A percentile compares a stretch with the other conserved stretches of the same genome.
Evolutionary conservation across 176 grass and related monocot species (phyloP).

Genomic region (Carex littledalei): DNA sequence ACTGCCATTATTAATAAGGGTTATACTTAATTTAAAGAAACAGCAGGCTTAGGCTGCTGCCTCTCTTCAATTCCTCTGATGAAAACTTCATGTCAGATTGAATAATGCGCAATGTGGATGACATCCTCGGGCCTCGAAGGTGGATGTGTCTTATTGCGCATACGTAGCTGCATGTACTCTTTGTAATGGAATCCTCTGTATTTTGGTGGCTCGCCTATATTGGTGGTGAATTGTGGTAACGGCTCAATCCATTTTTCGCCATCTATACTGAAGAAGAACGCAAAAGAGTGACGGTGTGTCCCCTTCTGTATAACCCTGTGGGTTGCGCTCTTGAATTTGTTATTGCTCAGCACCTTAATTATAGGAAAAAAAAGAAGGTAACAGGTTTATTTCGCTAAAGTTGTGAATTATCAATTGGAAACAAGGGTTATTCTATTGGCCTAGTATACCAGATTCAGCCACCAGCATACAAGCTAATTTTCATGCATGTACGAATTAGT

Average conservation of each 20-base stretch:
- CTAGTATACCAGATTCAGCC: neutral
- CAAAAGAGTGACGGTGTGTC: conserved; percentile 20
- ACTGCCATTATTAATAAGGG: neutral
- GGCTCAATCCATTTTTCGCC: conserved; percentile 33
- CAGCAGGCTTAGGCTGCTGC: neutral
- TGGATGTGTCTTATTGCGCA: conserved; percentile 29
- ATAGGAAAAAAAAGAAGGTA: neutral
- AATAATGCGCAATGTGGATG: conserved; percentile 22
- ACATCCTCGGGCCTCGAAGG: conserved; percentile 27
- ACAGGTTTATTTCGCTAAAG: neutral
- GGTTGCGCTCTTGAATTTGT: conserved; percentile 31
- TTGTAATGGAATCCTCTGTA: conserved; percentile 28
- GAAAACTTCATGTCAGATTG: neutral
- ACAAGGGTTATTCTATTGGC: neutral
- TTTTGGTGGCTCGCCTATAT: conserved; percentile 7
- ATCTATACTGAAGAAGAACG: conserved; percentile 24
- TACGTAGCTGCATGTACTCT: conserved; percentile 23
- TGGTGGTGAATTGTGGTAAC: conserved; percentile 26
- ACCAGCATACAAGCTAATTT: neutral
- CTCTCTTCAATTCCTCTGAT: neutral
- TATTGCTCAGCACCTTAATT: conserved; percentile 33
- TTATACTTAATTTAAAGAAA: neutral
- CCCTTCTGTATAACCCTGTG: conserved; percentile 22
- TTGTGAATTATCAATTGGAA: neutral
- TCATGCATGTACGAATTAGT: neutral